phyloP scores from a whole-genome alignment of 1,284 basidiomycete genomes.

The Sporisorium iseilematis-ciliati region DNA sequence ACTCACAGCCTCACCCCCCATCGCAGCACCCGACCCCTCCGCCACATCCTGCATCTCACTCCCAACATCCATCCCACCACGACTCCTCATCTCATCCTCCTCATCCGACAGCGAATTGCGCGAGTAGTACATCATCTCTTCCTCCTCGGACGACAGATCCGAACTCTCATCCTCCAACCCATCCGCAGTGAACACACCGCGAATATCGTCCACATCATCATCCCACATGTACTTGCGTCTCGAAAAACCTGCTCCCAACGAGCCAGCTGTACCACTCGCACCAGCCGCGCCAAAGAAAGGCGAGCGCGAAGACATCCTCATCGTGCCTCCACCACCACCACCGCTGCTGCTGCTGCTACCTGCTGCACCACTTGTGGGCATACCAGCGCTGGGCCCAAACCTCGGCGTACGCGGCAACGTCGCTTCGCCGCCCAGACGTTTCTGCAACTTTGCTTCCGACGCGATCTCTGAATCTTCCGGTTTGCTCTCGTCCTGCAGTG shows the following conservation, averaged over 20 bases:
- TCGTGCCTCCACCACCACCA: no score
- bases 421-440: constrained; percentile 48
- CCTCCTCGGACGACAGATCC: constrained; percentile 32
- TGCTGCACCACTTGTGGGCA: not conserved
- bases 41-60: constrained; percentile 12
- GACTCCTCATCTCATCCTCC: constrained; percentile 28
- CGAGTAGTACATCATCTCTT: constrained; percentile 50
- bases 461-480: constrained; percentile 64
- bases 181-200: constrained; percentile 36
- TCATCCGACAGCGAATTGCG: constrained; percentile 37
- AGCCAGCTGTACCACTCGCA: not conserved
- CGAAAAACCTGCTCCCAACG: constrained; percentile 9
- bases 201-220: constrained; percentile 51
- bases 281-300: constrained; percentile 27
- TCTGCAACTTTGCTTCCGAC: constrained; percentile 66
- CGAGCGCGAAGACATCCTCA: constrained; percentile 19
- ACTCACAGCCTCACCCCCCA: not conserved
- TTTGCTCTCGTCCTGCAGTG: constrained; percentile 58
- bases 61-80: not conserved
- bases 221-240: constrained; percentile 52
- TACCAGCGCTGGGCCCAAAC: constrained; percentile 18
- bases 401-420: constrained; percentile 45
- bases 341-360: not conserved
- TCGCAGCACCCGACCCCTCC: not conserved
- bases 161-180: constrained; percentile 44